Conservation (phyloP, 257 asterid species). For the Nicotiana otophora region DNA sequence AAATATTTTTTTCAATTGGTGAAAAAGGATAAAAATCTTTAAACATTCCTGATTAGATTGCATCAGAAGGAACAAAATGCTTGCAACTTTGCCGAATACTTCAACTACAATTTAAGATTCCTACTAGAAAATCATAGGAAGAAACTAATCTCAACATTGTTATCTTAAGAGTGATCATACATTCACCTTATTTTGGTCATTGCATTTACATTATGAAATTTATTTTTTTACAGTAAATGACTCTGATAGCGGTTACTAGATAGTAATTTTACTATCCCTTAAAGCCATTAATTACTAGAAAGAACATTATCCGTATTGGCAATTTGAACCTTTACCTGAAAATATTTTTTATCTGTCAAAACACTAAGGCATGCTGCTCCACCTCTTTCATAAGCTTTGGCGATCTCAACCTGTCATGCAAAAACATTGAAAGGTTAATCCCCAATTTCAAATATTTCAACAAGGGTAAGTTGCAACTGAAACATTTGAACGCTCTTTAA, state of each 20-base stretch:
- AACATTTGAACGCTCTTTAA: background rate
- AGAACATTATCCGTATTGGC: background rate
- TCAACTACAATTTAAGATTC: background rate
- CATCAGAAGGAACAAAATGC: background rate
- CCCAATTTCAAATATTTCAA: background rate
- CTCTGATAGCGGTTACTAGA: background rate
- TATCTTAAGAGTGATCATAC: background rate
- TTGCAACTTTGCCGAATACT: background rate
- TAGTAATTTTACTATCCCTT: background rate
- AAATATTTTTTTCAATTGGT: background rate
- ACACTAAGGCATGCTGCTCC: conserved; percentile 97
- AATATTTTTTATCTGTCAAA: conserved; percentile 72
- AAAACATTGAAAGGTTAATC: conserved; percentile 17
- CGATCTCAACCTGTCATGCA: conserved; percentile 64
- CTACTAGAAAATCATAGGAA: background rate
- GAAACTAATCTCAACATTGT: background rate
- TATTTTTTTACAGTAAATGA: background rate
- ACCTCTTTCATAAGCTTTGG: conserved; percentile 91
- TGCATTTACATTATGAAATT: background rate
- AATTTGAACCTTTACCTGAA: conserved; percentile 47
- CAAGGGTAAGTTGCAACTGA: background rate
- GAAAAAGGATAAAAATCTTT: background rate
- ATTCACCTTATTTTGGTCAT: background rate
- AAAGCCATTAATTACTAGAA: background rate
- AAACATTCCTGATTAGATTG: background rate